phyloP scores from a whole-genome alignment of 202 grass and related monocot genomes.

The Elaeis oleifera region DNA sequence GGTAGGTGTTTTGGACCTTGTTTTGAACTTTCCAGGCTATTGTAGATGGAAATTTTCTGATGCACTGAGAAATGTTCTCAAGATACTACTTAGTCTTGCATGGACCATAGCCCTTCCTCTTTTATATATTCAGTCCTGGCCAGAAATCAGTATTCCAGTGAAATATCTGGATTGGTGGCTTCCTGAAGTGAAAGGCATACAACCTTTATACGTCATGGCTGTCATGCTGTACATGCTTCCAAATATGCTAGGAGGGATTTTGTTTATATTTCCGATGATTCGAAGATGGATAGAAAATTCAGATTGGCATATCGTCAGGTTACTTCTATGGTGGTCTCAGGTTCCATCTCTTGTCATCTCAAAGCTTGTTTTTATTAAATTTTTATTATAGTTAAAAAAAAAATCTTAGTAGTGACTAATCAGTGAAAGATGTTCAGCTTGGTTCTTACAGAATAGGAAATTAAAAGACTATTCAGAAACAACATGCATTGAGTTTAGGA shows the following conservation, averaged over 20 bases:
- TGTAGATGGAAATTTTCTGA: slow-evolving; percentile 74
- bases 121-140: slow-evolving; percentile 58
- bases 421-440: no score
- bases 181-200: slow-evolving; percentile 60
- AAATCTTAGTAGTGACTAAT: no score
- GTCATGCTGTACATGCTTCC: slow-evolving; percentile 74
- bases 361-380: no score
- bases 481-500: no score
- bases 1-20: slow-evolving; percentile 76
- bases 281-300: slow-evolving; percentile 88
- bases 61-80: slow-evolving; percentile 69
- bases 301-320: slow-evolving; percentile 64
- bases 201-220: slow-evolving; percentile 70
- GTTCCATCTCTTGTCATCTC: slow-evolving; percentile 21
- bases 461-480: no score
- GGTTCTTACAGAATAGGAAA: no score
- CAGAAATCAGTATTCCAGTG: slow-evolving; percentile 47
- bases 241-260: slow-evolving; percentile 49
- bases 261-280: slow-evolving; percentile 85
- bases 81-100: slow-evolving; percentile 59
- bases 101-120: slow-evolving; percentile 87
- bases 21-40: slow-evolving; percentile 84
- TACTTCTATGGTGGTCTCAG: slow-evolving; percentile 98
- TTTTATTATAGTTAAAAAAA: no score
- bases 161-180: slow-evolving; percentile 38